phyloP scores from a whole-genome alignment of 495 filamentous ascomycete species.

The Hyaloscypha bicolor region DNA sequence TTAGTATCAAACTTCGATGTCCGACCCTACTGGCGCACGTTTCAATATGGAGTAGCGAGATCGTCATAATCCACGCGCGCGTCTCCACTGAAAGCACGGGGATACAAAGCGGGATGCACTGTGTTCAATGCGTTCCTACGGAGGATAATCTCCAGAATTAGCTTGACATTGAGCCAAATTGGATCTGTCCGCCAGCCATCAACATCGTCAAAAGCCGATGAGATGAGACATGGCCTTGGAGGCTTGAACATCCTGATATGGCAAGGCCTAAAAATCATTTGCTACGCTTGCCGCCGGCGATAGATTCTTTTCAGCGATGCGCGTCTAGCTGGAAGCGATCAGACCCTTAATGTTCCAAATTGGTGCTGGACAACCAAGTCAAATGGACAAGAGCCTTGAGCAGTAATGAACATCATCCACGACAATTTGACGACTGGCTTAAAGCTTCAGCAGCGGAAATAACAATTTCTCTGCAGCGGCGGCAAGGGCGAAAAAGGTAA shows the following conservation, averaged over 20 bases:
- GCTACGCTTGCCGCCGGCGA: constrained; percentile 4
- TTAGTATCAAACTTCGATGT: constrained; percentile 2
- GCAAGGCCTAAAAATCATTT: constrained; percentile 8
- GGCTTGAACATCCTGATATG: constrained; percentile 7
- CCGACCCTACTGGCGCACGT: constrained; percentile 14
- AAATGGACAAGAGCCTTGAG: not conserved
- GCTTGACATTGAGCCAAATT: constrained; percentile 11
- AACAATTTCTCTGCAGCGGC: constrained; percentile 12
- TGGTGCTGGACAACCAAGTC: not conserved
- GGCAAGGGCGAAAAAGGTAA: constrained; percentile 2
- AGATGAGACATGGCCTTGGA: constrained; percentile 12
- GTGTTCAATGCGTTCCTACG: constrained; percentile 8
- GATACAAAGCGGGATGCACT: constrained; percentile 9
- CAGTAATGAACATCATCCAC: not conserved
- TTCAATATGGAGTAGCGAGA: constrained; percentile 12
- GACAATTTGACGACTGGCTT: not conserved
- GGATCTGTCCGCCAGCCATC: not conserved
- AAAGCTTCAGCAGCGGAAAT: not conserved
- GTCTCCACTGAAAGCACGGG: constrained; percentile 8
- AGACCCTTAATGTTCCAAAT: constrained; percentile 6
- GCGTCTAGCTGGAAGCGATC: not conserved
- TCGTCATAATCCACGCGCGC: constrained; percentile 19
- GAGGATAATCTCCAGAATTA: constrained; percentile 5
- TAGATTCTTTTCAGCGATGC: not conserved
- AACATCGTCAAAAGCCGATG: not conserved